phyloP scores from a whole-genome alignment of 2,329 filamentous ascomycete genomes.

The Penicillium sumatraense region DNA sequence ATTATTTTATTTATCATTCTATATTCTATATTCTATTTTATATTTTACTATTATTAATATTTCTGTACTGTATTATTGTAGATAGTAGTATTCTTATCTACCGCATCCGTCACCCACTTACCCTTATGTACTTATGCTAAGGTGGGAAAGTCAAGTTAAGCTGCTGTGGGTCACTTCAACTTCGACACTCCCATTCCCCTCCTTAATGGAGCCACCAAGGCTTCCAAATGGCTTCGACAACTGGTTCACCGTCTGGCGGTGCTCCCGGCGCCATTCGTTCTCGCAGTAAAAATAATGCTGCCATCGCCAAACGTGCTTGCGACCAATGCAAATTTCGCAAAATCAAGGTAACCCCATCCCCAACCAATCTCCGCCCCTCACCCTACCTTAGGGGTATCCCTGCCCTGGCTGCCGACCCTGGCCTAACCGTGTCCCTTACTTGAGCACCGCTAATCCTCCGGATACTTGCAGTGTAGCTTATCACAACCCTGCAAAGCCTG shows the following conservation, averaged over 20 bases:
- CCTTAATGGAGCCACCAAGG: constrained; percentile 21
- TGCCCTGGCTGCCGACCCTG: no score
- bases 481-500: constrained; percentile 45
- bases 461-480: constrained; percentile 46
- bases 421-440: no score
- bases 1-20: no score
- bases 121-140: no score
- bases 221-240: constrained; percentile 30
- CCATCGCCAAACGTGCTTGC: constrained; percentile 43
- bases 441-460: constrained; percentile 18
- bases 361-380: constrained; percentile 6
- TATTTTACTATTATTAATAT: no score
- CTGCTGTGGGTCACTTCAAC: constrained; percentile 16
- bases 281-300: constrained; percentile 25
- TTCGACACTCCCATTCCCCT: constrained; percentile 1
- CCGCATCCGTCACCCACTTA: no score
- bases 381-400: no score
- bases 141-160: no score
- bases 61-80: no score
- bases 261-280: constrained; percentile 29
- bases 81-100: no score
- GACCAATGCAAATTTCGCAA: constrained; percentile 49
- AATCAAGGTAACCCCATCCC: constrained; percentile 36
- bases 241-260: constrained; percentile 23
- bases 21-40: no score